Percentiles rank a stretch among this genome's conserved stretches.
Conservation (phyloP, 805 yeast genomes). For the Ogataea parapolymorpha region DNA sequence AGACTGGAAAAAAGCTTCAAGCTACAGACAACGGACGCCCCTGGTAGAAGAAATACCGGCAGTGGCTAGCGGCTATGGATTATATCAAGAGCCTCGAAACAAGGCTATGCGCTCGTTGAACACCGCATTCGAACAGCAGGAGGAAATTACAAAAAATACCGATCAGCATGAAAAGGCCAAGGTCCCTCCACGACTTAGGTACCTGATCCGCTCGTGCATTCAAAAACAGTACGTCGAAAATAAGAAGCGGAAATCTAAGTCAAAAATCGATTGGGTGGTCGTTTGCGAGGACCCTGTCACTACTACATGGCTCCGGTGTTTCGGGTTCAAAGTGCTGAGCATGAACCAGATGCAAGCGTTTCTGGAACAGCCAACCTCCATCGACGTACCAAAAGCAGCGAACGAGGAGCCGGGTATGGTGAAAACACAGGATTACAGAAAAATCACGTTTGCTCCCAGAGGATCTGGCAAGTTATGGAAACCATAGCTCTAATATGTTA, state of each 20-base stretch:
- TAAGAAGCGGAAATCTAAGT: conserved; percentile 17
- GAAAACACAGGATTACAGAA: conserved; percentile 42
- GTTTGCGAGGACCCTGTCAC: conserved; percentile 60
- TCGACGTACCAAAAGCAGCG: conserved; percentile 19
- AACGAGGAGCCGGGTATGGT: conserved; percentile 9
- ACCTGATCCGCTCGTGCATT: conserved; percentile 55
- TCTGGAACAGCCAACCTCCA: conserved; percentile 26
- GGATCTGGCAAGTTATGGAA: conserved; percentile 60
- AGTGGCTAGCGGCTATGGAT: conserved; percentile 13
- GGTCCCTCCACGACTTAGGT: conserved; percentile 53
- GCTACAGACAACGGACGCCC: conserved; percentile 46
- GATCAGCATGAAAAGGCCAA: conserved; percentile 30
- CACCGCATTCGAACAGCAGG: neutral
- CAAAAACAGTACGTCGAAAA: conserved; percentile 48
- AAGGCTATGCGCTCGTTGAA: neutral
- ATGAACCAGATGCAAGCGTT: conserved; percentile 48
- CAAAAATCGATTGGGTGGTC: conserved; percentile 45
- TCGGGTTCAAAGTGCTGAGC: conserved; percentile 49
- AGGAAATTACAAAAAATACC: neutral
- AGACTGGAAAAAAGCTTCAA: conserved; percentile 45
- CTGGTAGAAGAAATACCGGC: conserved; percentile 34
- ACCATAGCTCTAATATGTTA: conserved; percentile 30
- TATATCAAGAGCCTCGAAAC: conserved; percentile 1
- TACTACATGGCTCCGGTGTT: conserved; percentile 51
- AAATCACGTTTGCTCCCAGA: conserved; percentile 56